Evolutionary conservation across 805 yeast species (phyloP).

Genomic region (Wickerhamiella parazyma): DNA sequence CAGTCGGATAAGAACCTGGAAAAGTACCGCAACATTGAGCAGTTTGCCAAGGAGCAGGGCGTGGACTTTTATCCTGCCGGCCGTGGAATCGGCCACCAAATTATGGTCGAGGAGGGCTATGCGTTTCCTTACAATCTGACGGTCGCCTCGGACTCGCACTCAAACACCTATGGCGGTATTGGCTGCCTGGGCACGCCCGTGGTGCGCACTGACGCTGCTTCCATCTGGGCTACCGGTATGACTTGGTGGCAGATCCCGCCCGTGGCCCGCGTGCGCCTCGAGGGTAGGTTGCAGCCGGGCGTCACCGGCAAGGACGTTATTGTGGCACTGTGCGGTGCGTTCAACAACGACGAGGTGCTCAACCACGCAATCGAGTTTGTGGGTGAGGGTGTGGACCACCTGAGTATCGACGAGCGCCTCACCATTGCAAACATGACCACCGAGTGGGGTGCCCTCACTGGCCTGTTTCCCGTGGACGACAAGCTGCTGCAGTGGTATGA

Average conservation of each 20-base stretch:
- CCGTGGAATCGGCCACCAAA: constrained; percentile 97
- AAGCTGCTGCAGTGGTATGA: constrained; percentile 68
- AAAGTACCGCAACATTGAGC: constrained; percentile 78
- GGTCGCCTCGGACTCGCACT: constrained; percentile 96
- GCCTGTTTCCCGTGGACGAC: constrained; percentile 90
- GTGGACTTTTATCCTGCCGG: constrained; percentile 98
- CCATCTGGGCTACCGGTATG: constrained; percentile 99
- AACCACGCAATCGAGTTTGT: constrained; percentile 36
- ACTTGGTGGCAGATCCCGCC: constrained; percentile 99
- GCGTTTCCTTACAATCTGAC: constrained; percentile 89
- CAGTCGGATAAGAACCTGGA: constrained; percentile 74
- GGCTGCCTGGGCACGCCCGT: constrained; percentile 95
- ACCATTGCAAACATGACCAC: constrained; percentile 89
- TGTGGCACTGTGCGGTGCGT: constrained; percentile 84
- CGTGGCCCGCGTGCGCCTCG: constrained; percentile 82
- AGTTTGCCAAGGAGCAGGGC: constrained; percentile 80
- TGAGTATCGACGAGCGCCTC: constrained; percentile 28
- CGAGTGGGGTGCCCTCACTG: constrained; percentile 97
- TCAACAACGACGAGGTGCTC: constrained; percentile 85
- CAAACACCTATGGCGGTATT: constrained; percentile 95
- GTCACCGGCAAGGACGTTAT: constrained; percentile 95
- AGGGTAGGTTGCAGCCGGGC: constrained; percentile 70
- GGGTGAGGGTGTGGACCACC: constrained; percentile 21
- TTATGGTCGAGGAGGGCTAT: constrained; percentile 97
- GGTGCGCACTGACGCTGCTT: constrained; percentile 97